A percentile compares a stretch with the other conserved stretches of the same genome.
phyloP scores from a whole-genome alignment of 805 yeast genomes.

The Lachancea quebecensis region DNA sequence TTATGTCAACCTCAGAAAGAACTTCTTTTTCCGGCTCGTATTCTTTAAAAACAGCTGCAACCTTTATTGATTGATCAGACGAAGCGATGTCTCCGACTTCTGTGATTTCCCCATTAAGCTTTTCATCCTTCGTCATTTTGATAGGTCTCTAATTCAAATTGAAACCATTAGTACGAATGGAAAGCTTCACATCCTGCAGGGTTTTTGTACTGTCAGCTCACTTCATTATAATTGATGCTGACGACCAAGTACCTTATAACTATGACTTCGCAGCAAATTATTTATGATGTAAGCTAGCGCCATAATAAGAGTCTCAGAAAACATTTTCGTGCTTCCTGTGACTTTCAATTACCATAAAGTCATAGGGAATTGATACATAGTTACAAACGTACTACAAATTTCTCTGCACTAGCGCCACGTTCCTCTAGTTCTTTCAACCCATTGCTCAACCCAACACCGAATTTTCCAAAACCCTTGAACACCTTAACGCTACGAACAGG shows the following conservation, averaged over 20 bases:
- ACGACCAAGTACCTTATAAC: background rate
- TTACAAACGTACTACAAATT: conserved; percentile 29
- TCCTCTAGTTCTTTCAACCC: conserved; percentile 36
- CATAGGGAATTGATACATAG: too few relatives aligned
- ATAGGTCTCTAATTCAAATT: background rate
- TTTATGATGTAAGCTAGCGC: too few relatives aligned
- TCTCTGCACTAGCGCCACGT: conserved; percentile 21
- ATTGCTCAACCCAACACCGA: conserved; percentile 26
- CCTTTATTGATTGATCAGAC: background rate
- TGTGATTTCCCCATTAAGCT: background rate
- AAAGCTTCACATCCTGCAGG: too few relatives aligned
- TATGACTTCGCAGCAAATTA: background rate
- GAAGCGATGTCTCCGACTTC: background rate
- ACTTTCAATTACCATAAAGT: too few relatives aligned
- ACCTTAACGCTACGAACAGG: conserved; percentile 33
- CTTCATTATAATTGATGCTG: too few relatives aligned
- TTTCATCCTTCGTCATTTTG: background rate
- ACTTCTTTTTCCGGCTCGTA: conserved; percentile 15
- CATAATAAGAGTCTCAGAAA: too few relatives aligned
- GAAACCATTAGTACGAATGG: background rate
- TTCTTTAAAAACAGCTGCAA: conserved; percentile 11
- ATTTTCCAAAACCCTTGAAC: conserved; percentile 30
- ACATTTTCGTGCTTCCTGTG: too few relatives aligned
- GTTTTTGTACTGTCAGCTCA: too few relatives aligned
- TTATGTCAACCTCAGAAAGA: conserved; percentile 10